Conservation (phyloP, 164 flowering plant species). For the Houttuynia cordata region DNA sequence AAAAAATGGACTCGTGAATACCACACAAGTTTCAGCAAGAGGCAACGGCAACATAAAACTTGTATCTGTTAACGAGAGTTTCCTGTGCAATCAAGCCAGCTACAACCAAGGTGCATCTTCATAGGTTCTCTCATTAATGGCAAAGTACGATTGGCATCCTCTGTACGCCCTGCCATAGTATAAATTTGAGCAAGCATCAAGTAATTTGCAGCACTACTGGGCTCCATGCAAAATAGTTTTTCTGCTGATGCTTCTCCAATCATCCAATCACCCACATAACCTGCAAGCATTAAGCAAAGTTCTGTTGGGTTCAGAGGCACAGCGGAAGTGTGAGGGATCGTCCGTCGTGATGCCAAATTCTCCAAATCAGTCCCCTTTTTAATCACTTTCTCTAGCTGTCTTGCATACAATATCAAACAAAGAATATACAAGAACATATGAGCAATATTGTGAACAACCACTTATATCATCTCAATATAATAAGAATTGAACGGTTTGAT, state of each 20-base stretch:
- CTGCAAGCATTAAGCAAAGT: slow-evolving; percentile 12
- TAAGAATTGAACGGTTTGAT: no score
- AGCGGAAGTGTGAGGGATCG: no score
- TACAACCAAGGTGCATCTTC: slow-evolving; percentile 5
- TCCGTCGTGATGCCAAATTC: no score
- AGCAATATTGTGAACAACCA: no score
- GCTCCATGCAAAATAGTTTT: slow-evolving; percentile 7
- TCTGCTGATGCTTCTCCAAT: slow-evolving; percentile 8
- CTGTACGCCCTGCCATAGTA: slow-evolving; percentile 2
- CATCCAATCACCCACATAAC: slow-evolving; percentile 1
- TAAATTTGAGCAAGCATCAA: slow-evolving; percentile 10
- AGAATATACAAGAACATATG: no score
- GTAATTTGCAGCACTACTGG: slow-evolving; percentile 7
- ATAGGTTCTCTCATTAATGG: slow-evolving; percentile 5
- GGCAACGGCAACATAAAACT: not conserved
- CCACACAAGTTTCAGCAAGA: not conserved
- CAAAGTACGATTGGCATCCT: slow-evolving; percentile 8
- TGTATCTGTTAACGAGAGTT: not conserved
- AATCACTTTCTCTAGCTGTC: no score
- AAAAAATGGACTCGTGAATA: no score
- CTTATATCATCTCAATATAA: no score
- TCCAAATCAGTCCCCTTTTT: no score
- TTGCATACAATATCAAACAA: no score
- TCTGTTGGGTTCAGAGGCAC: no score
- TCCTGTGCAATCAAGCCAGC: slow-evolving; percentile 2